Base-by-base conservation (phyloP, 306 rosid genomes). In the Bauhinia variegata region DNA sequence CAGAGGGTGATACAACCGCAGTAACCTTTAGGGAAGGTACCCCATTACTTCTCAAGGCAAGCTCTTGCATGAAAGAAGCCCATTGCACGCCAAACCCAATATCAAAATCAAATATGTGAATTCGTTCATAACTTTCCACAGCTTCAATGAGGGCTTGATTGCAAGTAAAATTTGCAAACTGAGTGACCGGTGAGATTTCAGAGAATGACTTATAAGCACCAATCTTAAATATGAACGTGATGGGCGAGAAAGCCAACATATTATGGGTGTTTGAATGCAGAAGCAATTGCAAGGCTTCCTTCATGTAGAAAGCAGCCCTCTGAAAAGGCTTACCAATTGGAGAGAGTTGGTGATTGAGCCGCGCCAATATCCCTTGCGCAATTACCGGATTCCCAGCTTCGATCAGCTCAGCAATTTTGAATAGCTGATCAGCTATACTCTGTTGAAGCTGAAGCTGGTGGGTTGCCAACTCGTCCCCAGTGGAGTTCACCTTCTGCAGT, bases 281-380 rank as follows among this genome's bases (percentile, higher is more conserved):
- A 71, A 92, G 82, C 55, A 71, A 72, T 36, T 85, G 85, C 78
- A 92, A 76, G 60, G 98, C 95, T 76, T 92, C 96, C 78, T 84
- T 87, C 84, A 84, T 87, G 48, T 87, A 89, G 59, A 85, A 89
- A 79, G 96, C 91, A 83, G 96, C 91, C 98, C 98, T 87, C 46
- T 84, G 96, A 56, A 89, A 89, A 64, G 98, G 97, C 86, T 80
- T 91, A 70, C 96, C 95, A 68, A 75, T 77, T 5, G 97, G 95
- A 73, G 95, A 85, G 87, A 92, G 96, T 87, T 92, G 96, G 85
- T 92, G 98, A 92, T 92, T 92, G 98, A 92, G 98, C 98, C 98
- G 98, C 98, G 98, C 98, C 96, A 92, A 92, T 92, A 92, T 92
- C 98, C 91, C 98, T 80, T 89, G 96, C 89, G 98, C 98, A 77